Base-by-base conservation (phyloP, 768 basidiomycete species). In the Pleurotus djamor region DNA sequence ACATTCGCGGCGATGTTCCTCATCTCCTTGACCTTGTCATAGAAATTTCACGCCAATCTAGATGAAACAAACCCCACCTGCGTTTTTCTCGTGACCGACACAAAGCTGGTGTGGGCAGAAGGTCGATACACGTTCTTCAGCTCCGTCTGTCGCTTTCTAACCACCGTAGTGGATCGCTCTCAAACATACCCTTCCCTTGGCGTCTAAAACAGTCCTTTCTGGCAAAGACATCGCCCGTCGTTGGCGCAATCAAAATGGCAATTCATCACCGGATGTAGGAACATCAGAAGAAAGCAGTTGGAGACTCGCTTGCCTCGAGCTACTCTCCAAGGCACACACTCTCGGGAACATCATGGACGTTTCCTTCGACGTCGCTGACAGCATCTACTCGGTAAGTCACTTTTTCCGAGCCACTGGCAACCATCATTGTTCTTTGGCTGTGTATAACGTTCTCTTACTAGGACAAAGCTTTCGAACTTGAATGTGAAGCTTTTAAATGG, bases 21-120 rank as follows among this genome's bases (percentile, higher is more conserved):
- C 41, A 47, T 51, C 60, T 33, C 59, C 57, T 43, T 59, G 56
- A 58, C 55, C 58, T 45, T 43, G 38, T 45, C 38, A 37, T 69
- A 92, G 90, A 92, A 92, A 78, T 88, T 86, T 68, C 69, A 79
- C 69, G 72, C 76, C 16, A 85, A 84, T 3, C 68, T 78, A 3
- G 77, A 78, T 16, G 85, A 91, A 65, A 72, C 82, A 52, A 28
- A 28, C 21, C 21, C 21, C 21, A 77, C 79, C 17, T 89, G 88
- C 65, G 79, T 73, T 60, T 67, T 91, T 49, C 66, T 92, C 64
- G 67, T 91, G 54, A 91, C 91, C 9, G 91, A 92, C 70, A 92
- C 88, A 10, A 89, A 83, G 68, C 77, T 74, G 21, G 85, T 86
- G 8, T 93, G 89, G 89, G 78, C 76, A 12, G 91, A 93, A 85